Base-by-base conservation (phyloP, 306 rosid species). In the Trifolium subterraneum region DNA sequence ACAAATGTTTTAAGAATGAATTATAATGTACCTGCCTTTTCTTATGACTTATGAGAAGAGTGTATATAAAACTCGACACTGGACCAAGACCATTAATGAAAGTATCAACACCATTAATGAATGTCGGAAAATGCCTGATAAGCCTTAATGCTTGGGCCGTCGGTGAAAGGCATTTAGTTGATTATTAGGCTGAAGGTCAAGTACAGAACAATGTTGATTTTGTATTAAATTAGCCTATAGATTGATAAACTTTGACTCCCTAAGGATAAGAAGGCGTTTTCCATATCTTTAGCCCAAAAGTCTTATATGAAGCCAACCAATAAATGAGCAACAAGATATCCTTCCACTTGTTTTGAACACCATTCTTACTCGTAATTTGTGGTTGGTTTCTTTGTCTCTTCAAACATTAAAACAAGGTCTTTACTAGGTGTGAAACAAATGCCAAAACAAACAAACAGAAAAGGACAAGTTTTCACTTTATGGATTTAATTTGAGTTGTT, bases 401-500 rank as follows among this genome's bases (percentile, higher is more conserved):
- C 1, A n/a, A 8, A 41, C 13, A 4, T 29, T 4, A 29, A 27
- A 16, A 8, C 18, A 59, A 27, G 35, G 18, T 27, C 14, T 29
- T 7, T 60, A 13, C 16, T 4, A 10, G 6, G 39, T 31, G 18
- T 18, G 42, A 8, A 52, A 39, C 11, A 3, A 59, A 10, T 9
- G 50, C 33, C 45, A 70, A 33, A 52, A 33, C 15, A 33, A 19
- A 13, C 68, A 33, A 15, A 22, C 29, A 56, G 16, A 68, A 12
- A 68, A 41, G 12, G 18, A 78, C 77, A 72, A 54, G 19, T 8
- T 41, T 29, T 5, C 16, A 64, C 68, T 78, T 78, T 36, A 1
- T 36, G 39, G 1, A 36, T 36, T 36, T 36, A 55, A 20, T 54
- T 20, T 22, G 3, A 55, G 54, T 20, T 55, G 38, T 47, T 50